A percentile compares a stretch with the other conserved stretches of the same genome.
phyloP scores from a whole-genome alignment of 2,329 filamentous ascomycete species.

The Aspergillus sojae region DNA sequence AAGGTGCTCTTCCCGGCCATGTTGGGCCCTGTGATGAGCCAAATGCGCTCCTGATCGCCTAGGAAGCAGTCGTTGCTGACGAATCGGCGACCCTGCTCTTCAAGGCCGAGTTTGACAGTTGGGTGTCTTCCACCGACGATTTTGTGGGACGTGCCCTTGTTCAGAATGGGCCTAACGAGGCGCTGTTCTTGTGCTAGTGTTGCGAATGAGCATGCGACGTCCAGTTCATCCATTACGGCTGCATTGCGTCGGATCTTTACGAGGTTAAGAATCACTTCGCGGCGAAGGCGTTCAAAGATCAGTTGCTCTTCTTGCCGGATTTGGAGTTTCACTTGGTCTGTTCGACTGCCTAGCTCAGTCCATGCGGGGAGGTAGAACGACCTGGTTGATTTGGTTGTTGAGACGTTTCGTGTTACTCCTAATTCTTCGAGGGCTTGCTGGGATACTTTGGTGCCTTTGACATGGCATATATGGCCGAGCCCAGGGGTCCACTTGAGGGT shows the following conservation, averaged over 20 bases:
- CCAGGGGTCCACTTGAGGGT: slow-evolving; percentile 84
- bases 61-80: slow-evolving; percentile 84
- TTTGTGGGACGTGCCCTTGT: slow-evolving; percentile 65
- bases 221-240: slow-evolving; percentile 87
- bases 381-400: slow-evolving; percentile 79
- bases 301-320: slow-evolving; percentile 83
- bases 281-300: slow-evolving; percentile 74
- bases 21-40: slow-evolving; percentile 80
- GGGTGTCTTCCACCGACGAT: slow-evolving; percentile 88
- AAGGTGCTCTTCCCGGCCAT: slow-evolving; percentile 99
- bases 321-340: slow-evolving; percentile 75
- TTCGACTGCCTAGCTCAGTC: slow-evolving; percentile 75
- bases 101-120: slow-evolving; percentile 83
- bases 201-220: slow-evolving; percentile 86
- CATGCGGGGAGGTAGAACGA: slow-evolving; percentile 84
- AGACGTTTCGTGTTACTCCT: slow-evolving; percentile 61
- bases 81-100: slow-evolving; percentile 78
- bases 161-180: slow-evolving; percentile 73
- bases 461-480: slow-evolving; percentile 86
- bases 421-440: slow-evolving; percentile 45
- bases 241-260: slow-evolving; percentile 88
- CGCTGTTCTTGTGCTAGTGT: slow-evolving; percentile 73
- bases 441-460: slow-evolving; percentile 75
- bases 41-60: slow-evolving; percentile 71
- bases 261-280: slow-evolving; percentile 76